Percentiles rank a stretch among this genome's conserved stretches.
phyloP scores from a whole-genome alignment of 1,139 yeast species.

The Saccharomyces hybrid region DNA sequence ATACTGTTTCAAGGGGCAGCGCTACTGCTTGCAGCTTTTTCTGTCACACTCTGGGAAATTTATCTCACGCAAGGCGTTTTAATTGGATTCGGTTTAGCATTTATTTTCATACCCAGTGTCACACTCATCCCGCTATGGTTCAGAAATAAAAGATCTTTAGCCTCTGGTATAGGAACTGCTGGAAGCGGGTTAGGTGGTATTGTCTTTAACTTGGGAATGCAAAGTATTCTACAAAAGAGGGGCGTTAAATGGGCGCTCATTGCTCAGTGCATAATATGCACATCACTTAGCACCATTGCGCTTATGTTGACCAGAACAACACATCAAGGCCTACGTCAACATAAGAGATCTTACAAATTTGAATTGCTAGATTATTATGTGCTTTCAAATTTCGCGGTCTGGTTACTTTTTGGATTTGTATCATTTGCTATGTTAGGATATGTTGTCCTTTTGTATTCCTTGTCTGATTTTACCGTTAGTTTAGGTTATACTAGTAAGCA shows the following conservation, averaged over 20 bases:
- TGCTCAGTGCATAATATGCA: conserved; percentile 43
- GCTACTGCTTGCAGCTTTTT: conserved; percentile 53
- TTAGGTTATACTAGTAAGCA: conserved; percentile 50
- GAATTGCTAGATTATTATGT: conserved; percentile 23
- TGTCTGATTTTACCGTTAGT: conserved; percentile 52
- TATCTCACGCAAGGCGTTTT: conserved; percentile 58
- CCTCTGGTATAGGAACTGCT: conserved; percentile 43
- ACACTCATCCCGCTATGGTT: conserved; percentile 53
- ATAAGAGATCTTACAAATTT: conserved; percentile 10
- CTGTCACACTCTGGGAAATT: conserved; percentile 50
- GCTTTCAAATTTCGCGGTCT: conserved; percentile 36
- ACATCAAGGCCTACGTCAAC: conserved; percentile 30
- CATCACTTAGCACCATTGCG: conserved; percentile 32
- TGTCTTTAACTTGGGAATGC: conserved; percentile 36
- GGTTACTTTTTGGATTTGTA: conserved; percentile 45
- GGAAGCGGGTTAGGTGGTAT: conserved; percentile 51
- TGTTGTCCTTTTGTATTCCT: conserved; percentile 49
- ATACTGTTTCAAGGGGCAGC: conserved; percentile 44
- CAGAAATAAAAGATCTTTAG: conserved; percentile 42
- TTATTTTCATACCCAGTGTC: conserved; percentile 47
- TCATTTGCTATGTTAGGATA: conserved; percentile 48
- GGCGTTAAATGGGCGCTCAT: conserved; percentile 64
- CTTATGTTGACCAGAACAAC: conserved; percentile 43
- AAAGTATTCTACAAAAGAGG: conserved; percentile 33
- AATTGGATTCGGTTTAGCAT: conserved; percentile 50